A percentile compares a stretch with the other conserved stretches of the same genome.
phyloP scores from a whole-genome alignment of 2,329 filamentous ascomycete species.

The Neofusicoccum laricinum region DNA sequence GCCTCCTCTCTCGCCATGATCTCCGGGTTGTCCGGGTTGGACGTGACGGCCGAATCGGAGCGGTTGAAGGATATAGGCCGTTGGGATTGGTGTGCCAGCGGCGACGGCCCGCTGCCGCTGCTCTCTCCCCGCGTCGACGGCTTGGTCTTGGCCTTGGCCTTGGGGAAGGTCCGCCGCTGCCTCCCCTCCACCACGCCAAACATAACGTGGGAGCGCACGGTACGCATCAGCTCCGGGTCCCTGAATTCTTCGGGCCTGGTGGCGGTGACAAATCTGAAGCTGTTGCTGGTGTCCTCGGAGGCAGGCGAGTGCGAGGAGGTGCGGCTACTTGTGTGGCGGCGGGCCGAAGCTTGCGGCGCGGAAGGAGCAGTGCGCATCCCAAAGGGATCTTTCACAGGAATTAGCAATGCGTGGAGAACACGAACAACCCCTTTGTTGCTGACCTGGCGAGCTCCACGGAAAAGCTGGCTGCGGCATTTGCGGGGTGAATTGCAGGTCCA shows the following conservation, averaged over 20 bases:
- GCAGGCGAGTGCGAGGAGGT: conserved; percentile 9
- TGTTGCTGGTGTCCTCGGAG: conserved; percentile 13
- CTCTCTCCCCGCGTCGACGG: background rate
- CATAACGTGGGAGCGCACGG: conserved; percentile 37
- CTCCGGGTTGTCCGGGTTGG: conserved; percentile 8
- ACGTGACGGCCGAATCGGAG: background rate
- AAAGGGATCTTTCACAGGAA: background rate
- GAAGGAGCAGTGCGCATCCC: conserved; percentile 5
- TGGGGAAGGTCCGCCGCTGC: conserved; percentile 15
- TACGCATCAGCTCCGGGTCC: conserved; percentile 30
- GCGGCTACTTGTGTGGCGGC: background rate
- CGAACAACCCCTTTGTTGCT: background rate
- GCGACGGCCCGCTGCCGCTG: background rate
- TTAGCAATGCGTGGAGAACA: background rate
- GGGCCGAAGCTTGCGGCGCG: background rate
- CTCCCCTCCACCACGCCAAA: conserved; percentile 27
- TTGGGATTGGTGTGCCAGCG: background rate
- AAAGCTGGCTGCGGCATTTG: background rate
- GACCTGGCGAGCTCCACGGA: conserved; percentile 4
- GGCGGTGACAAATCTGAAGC: conserved; percentile 33
- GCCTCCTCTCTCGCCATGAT: conserved; percentile 1
- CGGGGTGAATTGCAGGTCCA: background rate
- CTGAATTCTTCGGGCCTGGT: conserved; percentile 31
- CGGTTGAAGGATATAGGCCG: background rate
- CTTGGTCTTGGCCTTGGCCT: background rate